Evolutionary conservation across 2,329 filamentous ascomycete species (phyloP).

Genomic region (Paraconiothyrium sp.): DNA sequence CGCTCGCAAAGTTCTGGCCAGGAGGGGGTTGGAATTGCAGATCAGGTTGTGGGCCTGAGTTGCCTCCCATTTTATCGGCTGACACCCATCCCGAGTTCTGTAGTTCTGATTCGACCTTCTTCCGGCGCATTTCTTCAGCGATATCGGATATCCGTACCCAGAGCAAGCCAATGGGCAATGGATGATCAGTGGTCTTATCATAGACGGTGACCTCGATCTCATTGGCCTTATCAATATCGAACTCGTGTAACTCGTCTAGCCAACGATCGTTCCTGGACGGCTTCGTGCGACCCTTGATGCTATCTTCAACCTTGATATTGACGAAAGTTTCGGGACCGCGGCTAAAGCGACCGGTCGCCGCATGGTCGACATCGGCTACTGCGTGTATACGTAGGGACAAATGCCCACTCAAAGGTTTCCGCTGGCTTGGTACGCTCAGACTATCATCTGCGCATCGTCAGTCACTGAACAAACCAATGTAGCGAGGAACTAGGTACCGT

Average conservation of each 20-base stretch:
- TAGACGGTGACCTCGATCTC: conserved; percentile 98
- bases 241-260: conserved; percentile 89
- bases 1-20: conserved; percentile 51
- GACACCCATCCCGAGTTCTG: conserved; percentile 97
- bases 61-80: conserved; percentile 88
- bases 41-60: conserved; percentile 61
- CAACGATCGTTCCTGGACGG: conserved; percentile 87
- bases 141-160: conserved; percentile 98
- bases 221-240: conserved; percentile 98
- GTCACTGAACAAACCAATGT: conserved; percentile 14
- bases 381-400: conserved; percentile 86
- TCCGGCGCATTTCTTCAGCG: conserved; percentile 94
- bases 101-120: conserved; percentile 96
- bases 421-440: conserved; percentile 91
- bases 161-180: conserved; percentile 90
- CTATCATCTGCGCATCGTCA: conserved; percentile 78
- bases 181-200: conserved; percentile 88
- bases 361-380: conserved; percentile 95
- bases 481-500: conserved; percentile 66
- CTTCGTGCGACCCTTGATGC: conserved; percentile 86
- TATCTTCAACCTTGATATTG: conserved; percentile 95
- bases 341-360: conserved; percentile 81
- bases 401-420: conserved; percentile 94
- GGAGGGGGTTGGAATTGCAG: conserved; percentile 64
- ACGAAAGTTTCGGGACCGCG: conserved; percentile 95